Conservation (phyloP, 2,329 filamentous ascomycete species). For the Pezicula radicicola region DNA sequence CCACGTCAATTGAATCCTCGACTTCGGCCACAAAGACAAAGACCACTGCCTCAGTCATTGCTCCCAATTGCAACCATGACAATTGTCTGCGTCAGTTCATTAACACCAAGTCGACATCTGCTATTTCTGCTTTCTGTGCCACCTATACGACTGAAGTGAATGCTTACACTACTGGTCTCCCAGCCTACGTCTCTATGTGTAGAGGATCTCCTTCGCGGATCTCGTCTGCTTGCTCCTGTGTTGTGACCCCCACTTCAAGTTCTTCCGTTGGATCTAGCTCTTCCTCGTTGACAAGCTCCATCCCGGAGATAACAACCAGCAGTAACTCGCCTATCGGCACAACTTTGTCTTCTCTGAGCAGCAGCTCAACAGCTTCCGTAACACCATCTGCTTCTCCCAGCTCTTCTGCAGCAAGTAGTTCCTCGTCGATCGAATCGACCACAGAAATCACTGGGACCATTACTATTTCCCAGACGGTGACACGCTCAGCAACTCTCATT, state of each 20-base stretch:
- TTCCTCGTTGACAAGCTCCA: not conserved
- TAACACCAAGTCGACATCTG: too few relatives aligned
- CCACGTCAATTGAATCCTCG: not conserved
- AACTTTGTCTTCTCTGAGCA: not conserved
- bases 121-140: too few relatives aligned
- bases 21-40: constrained; percentile 1
- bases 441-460: not conserved
- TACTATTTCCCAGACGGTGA: not conserved
- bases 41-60: not conserved
- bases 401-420: too few relatives aligned
- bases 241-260: constrained; percentile 1
- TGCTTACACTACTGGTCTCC: constrained; percentile 18
- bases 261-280: not conserved
- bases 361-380: not conserved
- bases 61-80: not conserved
- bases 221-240: constrained; percentile 23
- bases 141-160: too few relatives aligned
- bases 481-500: not conserved
- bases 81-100: too few relatives aligned
- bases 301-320: not conserved
- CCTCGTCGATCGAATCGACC: not conserved
- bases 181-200: constrained; percentile 20
- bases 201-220: constrained; percentile 13
- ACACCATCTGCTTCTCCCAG: not conserved
- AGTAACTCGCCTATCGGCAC: not conserved